Conservation (phyloP, 225 moss, liverwort and hornwort species). For the Sphagnum tenellum region DNA sequence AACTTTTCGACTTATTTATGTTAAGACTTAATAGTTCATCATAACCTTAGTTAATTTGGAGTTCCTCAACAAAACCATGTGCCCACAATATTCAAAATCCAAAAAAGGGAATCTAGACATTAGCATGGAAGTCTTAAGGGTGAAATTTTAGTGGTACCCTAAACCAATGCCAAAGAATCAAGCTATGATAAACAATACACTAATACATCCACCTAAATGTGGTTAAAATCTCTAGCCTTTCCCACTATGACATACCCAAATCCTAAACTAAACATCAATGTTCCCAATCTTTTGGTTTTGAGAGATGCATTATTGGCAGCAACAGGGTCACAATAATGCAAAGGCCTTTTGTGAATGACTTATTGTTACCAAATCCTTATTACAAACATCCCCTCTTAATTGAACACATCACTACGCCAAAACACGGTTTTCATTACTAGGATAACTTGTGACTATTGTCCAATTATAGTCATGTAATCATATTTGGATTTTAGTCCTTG, state of each 20-base stretch:
- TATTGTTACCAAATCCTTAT: slow-evolving; percentile 29
- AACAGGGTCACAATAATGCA: slow-evolving; percentile 26
- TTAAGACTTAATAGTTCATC: too few relatives aligned
- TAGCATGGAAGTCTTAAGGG: too few relatives aligned
- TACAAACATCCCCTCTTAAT: slow-evolving; percentile 34
- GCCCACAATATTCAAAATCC: too few relatives aligned
- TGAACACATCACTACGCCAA: too few relatives aligned
- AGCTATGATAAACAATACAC: slow-evolving; percentile 9
- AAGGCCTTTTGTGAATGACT: slow-evolving; percentile 21
- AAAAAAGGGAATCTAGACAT: too few relatives aligned
- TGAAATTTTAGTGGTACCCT: slow-evolving; percentile 27
- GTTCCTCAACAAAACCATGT: too few relatives aligned
- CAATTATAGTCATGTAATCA: too few relatives aligned
- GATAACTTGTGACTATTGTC: too few relatives aligned
- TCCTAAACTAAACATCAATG: slow-evolving; percentile 14
- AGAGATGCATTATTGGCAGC: slow-evolving; percentile 26
- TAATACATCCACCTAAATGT: slow-evolving; percentile 18
- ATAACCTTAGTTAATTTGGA: too few relatives aligned
- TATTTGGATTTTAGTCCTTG: too few relatives aligned
- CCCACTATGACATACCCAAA: slow-evolving; percentile 19
- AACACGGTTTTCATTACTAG: too few relatives aligned
- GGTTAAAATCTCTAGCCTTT: slow-evolving; percentile 51
- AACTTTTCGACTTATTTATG: too few relatives aligned
- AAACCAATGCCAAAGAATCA: slow-evolving; percentile 14
- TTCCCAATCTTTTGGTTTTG: slow-evolving; percentile 7